Percentiles rank a stretch among this genome's conserved stretches.
These are phyloP conservation scores for Huntiella decipiens DNA, from an alignment of 2,329 filamentous ascomycete species.

Conservation along the genomic window DNA sequence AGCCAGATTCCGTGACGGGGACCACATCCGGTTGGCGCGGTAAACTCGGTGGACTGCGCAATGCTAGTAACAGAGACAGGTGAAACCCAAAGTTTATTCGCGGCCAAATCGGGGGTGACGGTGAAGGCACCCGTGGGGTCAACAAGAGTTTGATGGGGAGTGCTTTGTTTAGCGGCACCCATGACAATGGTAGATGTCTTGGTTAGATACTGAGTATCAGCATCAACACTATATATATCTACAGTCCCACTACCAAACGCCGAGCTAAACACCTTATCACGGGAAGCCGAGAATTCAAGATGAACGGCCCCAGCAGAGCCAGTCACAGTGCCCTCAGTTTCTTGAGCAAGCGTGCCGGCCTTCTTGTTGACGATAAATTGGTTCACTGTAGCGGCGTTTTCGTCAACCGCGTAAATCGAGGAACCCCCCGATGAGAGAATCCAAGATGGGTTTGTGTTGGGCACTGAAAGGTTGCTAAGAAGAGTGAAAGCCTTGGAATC, in stretches of 20 bases:
- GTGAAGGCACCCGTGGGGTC: constrained; percentile 32
- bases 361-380: constrained; percentile 21
- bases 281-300: constrained; percentile 13
- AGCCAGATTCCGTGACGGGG: constrained; percentile 25
- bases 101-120: constrained; percentile 29
- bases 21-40: constrained; percentile 22
- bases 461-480: constrained; percentile 18
- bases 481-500: constrained; percentile 19
- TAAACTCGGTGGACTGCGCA: constrained; percentile 19
- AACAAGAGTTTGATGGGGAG: constrained; percentile 29
- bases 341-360: constrained; percentile 17
- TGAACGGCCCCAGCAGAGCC: constrained; percentile 18
- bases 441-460: constrained; percentile 25
- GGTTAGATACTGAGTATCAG: constrained; percentile 14
- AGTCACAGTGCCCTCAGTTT: constrained; percentile 21
- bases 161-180: constrained; percentile 18
- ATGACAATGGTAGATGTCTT: constrained; percentile 11
- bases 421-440: constrained; percentile 23
- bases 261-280: constrained; percentile 4
- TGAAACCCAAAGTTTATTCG: constrained; percentile 27
- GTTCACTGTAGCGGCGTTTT: constrained; percentile 23
- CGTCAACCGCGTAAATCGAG: constrained; percentile 28
- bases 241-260: constrained; percentile 14
- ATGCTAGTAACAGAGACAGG: constrained; percentile 25
- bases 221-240: constrained; percentile 18